Conservation (phyloP, 2,329 filamentous ascomycete genomes). For the Pseudogymnoascus sp. region DNA sequence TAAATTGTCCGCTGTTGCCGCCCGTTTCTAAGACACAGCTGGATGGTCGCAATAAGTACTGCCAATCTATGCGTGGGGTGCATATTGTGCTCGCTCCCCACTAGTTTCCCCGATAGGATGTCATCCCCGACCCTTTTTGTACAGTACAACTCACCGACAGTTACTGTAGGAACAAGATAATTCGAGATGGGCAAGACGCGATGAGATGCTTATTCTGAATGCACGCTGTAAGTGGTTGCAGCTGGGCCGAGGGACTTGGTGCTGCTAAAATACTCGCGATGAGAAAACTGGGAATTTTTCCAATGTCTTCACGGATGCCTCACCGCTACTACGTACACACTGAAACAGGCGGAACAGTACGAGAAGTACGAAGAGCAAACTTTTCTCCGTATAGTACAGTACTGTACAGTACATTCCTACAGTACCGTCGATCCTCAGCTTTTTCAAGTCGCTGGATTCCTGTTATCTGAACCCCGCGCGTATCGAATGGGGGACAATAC, state of each 20-base stretch:
- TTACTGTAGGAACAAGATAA: not conserved
- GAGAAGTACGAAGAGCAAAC: not conserved
- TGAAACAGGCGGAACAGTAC: not conserved
- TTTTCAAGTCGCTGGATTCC: not conserved
- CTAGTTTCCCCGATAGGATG: slow-evolving; percentile 6
- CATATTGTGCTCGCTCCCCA: not conserved
- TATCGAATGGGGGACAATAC: not conserved
- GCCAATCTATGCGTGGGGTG: slow-evolving; percentile 5
- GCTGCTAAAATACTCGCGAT: not conserved
- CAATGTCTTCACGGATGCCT: not conserved
- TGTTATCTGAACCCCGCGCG: not conserved
- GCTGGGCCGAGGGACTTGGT: not conserved
- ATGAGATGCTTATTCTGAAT: not conserved
- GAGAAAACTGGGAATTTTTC: not conserved
- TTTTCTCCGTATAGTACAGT: not conserved
- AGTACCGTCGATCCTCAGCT: not conserved
- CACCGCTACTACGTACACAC: not conserved
- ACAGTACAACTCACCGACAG: slow-evolving; percentile 7
- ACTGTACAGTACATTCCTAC: not conserved
- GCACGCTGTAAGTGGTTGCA: not conserved
- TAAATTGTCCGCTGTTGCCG: not conserved
- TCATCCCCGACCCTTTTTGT: not conserved
- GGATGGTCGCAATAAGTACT: not conserved
- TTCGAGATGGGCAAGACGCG: not conserved
- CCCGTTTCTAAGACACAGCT: not conserved